A percentile compares a stretch with the other conserved stretches of the same genome.
Conservation (phyloP, 1,284 basidiomycete species). For the Sanghuangporus weigelae region DNA sequence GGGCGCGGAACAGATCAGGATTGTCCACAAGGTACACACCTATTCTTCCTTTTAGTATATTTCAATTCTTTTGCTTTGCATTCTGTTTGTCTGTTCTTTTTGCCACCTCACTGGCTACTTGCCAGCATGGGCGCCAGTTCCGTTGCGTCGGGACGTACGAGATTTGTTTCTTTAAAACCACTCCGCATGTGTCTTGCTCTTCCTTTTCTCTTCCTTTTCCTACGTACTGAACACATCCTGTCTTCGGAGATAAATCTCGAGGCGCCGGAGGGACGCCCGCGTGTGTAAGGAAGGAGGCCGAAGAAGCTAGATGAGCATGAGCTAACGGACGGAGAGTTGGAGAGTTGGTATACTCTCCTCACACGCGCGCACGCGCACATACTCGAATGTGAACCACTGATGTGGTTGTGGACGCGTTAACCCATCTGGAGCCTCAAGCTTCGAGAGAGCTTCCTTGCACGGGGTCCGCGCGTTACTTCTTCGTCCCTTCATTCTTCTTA, state of each 20-base stretch:
- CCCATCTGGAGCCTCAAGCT: constrained; percentile 18
- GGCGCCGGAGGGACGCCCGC: background rate
- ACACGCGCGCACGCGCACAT: background rate
- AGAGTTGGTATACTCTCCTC: background rate
- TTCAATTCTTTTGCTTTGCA: background rate
- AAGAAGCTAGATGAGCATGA: constrained; percentile 11
- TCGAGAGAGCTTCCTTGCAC: background rate
- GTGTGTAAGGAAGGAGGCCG: background rate
- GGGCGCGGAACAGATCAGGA: constrained; percentile 60
- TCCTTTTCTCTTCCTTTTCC: too few relatives aligned
- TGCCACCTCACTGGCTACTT: background rate
- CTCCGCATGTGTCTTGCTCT: background rate
- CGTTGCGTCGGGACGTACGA: background rate
- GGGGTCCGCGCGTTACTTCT: background rate
- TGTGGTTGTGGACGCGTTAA: constrained; percentile 7
- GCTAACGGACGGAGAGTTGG: background rate
- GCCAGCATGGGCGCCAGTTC: background rate
- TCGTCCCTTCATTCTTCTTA: background rate
- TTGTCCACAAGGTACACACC: constrained; percentile 53
- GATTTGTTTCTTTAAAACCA: too few relatives aligned
- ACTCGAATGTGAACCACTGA: background rate
- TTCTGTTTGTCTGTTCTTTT: background rate
- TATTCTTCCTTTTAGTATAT: background rate
- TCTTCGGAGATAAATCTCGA: background rate
- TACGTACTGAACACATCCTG: too few relatives aligned